phyloP scores from a whole-genome alignment of 163 green algal species.

The Scenedesmus sp. region DNA sequence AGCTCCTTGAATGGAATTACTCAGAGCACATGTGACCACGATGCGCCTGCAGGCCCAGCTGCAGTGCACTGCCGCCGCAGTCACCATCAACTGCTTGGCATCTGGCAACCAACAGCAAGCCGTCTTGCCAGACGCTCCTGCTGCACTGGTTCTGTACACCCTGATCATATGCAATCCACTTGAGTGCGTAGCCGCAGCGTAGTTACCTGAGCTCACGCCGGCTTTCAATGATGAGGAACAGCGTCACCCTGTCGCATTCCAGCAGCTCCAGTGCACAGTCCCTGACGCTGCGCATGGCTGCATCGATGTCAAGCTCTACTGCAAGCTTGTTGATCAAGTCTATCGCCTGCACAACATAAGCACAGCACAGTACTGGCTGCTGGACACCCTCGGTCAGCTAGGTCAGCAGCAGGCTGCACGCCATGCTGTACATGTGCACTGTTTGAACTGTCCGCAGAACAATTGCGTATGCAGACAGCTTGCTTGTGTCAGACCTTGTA shows the following conservation, averaged over 20 bases:
- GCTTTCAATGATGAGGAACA: conserved; percentile 74
- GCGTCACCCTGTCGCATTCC: conserved; percentile 71
- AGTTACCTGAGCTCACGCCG: conserved; percentile 29
- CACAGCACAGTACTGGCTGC: not conserved
- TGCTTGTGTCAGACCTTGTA: not conserved
- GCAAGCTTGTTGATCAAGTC: conserved; percentile 69
- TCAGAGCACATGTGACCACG: not conserved
- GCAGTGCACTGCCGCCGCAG: not conserved
- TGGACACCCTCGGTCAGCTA: not conserved
- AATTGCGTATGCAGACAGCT: not conserved
- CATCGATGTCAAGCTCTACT: conserved; percentile 70
- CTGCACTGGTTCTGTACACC: not conserved
- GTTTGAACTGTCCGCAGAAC: not conserved
- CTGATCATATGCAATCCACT: not conserved
- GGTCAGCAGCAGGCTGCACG: not conserved
- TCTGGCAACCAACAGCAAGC: not conserved
- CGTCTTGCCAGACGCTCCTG: not conserved
- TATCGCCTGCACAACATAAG: conserved; percentile 59
- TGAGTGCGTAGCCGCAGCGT: not conserved
- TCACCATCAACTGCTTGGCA: not conserved
- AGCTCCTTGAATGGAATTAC: no score
- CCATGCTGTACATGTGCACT: not conserved
- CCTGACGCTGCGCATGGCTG: conserved; percentile 68
- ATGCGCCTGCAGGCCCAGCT: not conserved
- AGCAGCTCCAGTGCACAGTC: conserved; percentile 72